Conservation (phyloP, 345 rosid genomes). For the Chamaenerion angustifolium region DNA sequence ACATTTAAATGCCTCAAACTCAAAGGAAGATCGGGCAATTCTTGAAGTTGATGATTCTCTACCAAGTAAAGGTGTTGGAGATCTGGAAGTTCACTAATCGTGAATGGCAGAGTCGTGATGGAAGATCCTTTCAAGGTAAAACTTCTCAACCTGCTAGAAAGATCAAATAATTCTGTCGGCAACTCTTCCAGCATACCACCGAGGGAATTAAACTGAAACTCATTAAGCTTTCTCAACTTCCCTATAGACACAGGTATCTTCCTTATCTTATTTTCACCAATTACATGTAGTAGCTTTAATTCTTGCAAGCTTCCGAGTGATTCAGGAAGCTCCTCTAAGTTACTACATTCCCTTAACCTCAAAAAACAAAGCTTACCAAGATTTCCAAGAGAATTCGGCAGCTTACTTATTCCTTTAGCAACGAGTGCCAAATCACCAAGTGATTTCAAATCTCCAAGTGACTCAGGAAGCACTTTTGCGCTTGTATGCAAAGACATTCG, state of each 20-base stretch:
- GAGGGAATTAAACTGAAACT: not conserved
- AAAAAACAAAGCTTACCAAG: not conserved
- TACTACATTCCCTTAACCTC: not conserved
- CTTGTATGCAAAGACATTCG: not conserved
- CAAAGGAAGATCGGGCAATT: slow-evolving; percentile 1
- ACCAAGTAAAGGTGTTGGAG: not conserved
- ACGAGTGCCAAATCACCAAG: not conserved
- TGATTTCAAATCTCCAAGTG: slow-evolving; percentile 4
- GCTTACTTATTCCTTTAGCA: not conserved
- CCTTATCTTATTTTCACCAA: not conserved
- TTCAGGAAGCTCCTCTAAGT: slow-evolving; percentile 4
- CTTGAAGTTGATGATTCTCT: slow-evolving; percentile 2
- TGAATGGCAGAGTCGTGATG: not conserved
- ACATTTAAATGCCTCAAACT: slow-evolving; percentile 1
- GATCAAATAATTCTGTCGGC: not conserved
- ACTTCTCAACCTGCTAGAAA: not conserved
- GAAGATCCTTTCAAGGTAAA: not conserved
- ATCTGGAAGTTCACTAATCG: not conserved
- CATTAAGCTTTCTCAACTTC: not conserved
- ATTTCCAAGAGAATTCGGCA: not conserved
- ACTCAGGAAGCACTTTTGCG: slow-evolving; percentile 2
- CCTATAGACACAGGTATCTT: slow-evolving; percentile 3
- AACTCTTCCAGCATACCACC: slow-evolving; percentile 1
- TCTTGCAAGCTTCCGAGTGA: slow-evolving; percentile 5
- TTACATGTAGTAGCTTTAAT: not conserved